These are phyloP conservation scores for Lentithecium fluviatile DNA, from an alignment of 495 filamentous ascomycete genomes.

Conservation along the genomic window DNA sequence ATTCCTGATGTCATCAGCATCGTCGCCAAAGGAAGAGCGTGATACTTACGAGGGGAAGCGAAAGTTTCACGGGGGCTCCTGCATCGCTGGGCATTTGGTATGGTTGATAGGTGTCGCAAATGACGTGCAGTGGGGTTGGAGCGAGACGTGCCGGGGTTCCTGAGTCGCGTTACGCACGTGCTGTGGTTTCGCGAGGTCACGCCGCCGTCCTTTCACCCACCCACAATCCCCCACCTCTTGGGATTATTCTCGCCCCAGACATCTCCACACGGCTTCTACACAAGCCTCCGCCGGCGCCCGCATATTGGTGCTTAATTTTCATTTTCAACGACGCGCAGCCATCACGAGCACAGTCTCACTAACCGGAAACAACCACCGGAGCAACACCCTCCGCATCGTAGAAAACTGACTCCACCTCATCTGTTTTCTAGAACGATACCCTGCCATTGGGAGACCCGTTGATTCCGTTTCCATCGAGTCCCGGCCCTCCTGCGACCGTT, in stretches of 20 bases:
- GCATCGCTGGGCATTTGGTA: slow-evolving; percentile 40
- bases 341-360: slow-evolving; percentile 1
- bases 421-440: not conserved
- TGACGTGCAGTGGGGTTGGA: not conserved
- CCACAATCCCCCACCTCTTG: not conserved
- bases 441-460: slow-evolving; percentile 5
- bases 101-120: slow-evolving; percentile 3
- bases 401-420: not conserved
- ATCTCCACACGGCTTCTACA: not conserved
- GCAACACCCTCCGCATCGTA: slow-evolving; percentile 11
- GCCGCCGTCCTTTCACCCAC: not conserved
- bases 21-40: not conserved
- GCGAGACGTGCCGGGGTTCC: slow-evolving; percentile 13
- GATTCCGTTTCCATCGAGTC: slow-evolving; percentile 4
- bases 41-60: slow-evolving; percentile 75
- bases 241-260: too few species aligned
- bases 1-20: slow-evolving; percentile 37
- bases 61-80: slow-evolving; percentile 76
- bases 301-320: slow-evolving; percentile 5
- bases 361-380: slow-evolving; percentile 9
- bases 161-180: not conserved
- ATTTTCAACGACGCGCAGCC: not conserved
- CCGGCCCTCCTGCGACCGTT: not conserved
- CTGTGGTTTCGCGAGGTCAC: slow-evolving; percentile 9
- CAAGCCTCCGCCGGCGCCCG: not conserved